Percentiles rank a stretch among this genome's conserved stretches.
phyloP scores from a whole-genome alignment of 768 basidiomycete species.

The Mycena haematopus region DNA sequence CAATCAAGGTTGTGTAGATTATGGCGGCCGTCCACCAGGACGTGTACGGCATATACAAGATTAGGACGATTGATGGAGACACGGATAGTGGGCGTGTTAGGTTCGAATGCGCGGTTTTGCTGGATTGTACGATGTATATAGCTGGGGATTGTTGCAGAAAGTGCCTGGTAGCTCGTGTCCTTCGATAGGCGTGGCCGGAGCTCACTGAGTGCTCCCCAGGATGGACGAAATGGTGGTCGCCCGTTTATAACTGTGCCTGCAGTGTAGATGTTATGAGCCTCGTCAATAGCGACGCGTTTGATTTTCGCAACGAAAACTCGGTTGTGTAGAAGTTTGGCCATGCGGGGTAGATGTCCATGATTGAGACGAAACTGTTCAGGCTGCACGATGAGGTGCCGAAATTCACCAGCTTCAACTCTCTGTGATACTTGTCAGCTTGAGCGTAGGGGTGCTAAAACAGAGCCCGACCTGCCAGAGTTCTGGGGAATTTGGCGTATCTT shows the following conservation, averaged over 20 bases:
- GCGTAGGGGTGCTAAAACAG: too few species aligned
- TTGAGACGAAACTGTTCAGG: neutral
- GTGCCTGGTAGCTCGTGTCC: conserved; percentile 15
- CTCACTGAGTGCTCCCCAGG: conserved; percentile 32
- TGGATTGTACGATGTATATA: conserved; percentile 29
- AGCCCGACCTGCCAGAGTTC: neutral
- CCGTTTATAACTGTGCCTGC: conserved; percentile 26
- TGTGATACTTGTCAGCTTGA: too few species aligned
- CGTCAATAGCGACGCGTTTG: neutral
- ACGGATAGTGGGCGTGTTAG: neutral
- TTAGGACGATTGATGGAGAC: conserved; percentile 6
- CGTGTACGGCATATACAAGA: conserved; percentile 7
- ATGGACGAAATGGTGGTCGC: conserved; percentile 30
- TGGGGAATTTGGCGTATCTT: conserved; percentile 7
- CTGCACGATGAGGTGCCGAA: neutral
- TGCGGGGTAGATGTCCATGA: neutral
- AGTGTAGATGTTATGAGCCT: neutral
- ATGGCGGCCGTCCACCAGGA: neutral
- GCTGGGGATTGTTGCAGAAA: conserved; percentile 35
- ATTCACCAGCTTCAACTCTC: too few species aligned
- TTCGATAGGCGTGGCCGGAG: conserved; percentile 24
- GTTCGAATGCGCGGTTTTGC: conserved; percentile 16
- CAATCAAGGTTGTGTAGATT: neutral
- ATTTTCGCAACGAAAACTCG: neutral
- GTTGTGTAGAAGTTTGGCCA: neutral